Percentiles rank a stretch among this genome's conserved stretches.
Conservation (phyloP, 2,329 filamentous ascomycete genomes). For the Sporothrix brunneoviolacea region DNA sequence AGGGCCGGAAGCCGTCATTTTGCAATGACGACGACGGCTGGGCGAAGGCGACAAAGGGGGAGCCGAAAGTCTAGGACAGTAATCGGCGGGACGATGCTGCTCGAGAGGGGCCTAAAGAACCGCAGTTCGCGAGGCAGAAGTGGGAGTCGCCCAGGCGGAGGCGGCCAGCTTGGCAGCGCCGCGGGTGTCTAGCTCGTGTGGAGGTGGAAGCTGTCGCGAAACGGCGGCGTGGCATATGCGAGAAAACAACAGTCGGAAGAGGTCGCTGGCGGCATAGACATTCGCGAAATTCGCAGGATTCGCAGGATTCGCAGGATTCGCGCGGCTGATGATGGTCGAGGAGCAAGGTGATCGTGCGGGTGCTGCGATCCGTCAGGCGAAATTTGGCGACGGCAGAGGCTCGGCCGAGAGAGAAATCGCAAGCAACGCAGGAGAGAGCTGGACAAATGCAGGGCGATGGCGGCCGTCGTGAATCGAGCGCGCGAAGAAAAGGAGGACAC, state of each 20-base stretch:
- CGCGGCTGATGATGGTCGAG: not conserved
- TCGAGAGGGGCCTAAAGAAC: not conserved
- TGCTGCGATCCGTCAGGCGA: no score
- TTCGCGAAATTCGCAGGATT: not conserved
- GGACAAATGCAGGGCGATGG: no score
- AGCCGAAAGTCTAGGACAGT: not conserved
- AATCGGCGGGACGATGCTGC: no score
- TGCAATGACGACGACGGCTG: not conserved
- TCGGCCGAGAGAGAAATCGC: no score
- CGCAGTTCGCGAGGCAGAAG: not conserved
- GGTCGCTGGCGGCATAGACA: constrained; percentile 10
- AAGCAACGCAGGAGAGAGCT: no score
- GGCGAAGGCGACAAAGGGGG: not conserved
- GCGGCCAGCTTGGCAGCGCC: constrained; percentile 5
- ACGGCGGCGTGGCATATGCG: constrained; percentile 2
- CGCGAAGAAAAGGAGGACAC: not conserved
- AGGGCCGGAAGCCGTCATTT: not conserved
- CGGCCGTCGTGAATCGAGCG: not conserved
- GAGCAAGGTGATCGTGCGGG: no score
- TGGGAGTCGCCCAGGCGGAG: not conserved
- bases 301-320: not conserved
- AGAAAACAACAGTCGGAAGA: not conserved
- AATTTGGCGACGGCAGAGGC: no score
- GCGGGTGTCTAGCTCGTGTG: not conserved
- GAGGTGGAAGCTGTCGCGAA: not conserved